Percentiles rank a stretch among this genome's conserved stretches.
phyloP scores from a whole-genome alignment of 2,329 filamentous ascomycete genomes.

The Cladosporium oxysporum region DNA sequence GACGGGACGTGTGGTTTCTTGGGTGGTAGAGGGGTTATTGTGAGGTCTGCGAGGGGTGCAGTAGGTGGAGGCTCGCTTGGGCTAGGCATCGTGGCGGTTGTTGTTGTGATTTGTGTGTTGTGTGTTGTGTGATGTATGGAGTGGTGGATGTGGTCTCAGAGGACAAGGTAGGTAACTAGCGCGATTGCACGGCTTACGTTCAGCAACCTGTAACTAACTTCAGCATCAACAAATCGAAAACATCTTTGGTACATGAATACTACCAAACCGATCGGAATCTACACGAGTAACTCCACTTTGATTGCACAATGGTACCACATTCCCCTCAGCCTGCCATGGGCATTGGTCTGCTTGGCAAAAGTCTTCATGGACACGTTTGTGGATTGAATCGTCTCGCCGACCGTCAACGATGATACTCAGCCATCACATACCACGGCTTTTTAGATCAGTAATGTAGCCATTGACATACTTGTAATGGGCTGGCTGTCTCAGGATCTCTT shows the following conservation, averaged over 20 bases:
- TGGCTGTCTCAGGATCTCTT: not conserved
- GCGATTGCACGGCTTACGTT: not conserved
- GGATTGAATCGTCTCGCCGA: not conserved
- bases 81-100: constrained; percentile 2
- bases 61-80: constrained; percentile 10
- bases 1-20: constrained; percentile 49
- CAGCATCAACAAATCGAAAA: not conserved
- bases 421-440: not conserved
- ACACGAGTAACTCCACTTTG: not conserved
- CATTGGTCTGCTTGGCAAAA: not conserved
- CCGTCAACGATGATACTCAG: not conserved
- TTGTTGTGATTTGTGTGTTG: not conserved
- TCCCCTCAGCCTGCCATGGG: not conserved
- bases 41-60: not conserved
- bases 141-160: not conserved
- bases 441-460: not conserved
- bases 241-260: not conserved
- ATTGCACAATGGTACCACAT: not conserved
- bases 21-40: constrained; percentile 32
- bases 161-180: not conserved
- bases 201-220: not conserved
- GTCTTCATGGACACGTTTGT: not conserved
- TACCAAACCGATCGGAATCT: not conserved
- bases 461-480: not conserved
- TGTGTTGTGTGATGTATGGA: not conserved